A percentile compares a stretch with the other conserved stretches of the same genome.
phyloP scores from a whole-genome alignment of 441 rosid species.

The Gossypium aridum region DNA sequence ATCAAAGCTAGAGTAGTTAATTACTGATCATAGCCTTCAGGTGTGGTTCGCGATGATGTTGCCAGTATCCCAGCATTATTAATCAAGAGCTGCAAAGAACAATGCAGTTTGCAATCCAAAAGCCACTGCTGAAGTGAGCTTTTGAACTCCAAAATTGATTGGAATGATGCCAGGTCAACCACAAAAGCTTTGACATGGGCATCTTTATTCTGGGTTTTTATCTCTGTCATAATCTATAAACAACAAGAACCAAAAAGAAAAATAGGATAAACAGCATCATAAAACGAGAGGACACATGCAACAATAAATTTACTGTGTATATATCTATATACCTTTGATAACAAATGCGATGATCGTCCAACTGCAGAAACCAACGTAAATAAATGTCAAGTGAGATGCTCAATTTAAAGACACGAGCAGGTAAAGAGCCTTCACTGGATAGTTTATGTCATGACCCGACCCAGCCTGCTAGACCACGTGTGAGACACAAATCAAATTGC shows the following conservation, averaged over 20 bases:
- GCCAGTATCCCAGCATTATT: constrained; percentile 93
- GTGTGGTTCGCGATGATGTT: constrained; percentile 47
- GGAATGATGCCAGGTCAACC: constrained; percentile 73
- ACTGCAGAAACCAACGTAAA: constrained; percentile 41
- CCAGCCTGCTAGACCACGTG: no score
- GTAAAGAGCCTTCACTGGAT: neutral
- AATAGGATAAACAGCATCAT: neutral
- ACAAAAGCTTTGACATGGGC: constrained; percentile 60
- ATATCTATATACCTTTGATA: constrained; percentile 44
- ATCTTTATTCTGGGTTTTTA: constrained; percentile 35
- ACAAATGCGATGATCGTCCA: constrained; percentile 53
- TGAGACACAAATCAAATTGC: no score
- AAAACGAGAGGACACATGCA: neutral
- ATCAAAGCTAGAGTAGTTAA: constrained; percentile 13
- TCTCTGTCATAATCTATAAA: constrained; percentile 51
- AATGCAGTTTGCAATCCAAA: constrained; percentile 57
- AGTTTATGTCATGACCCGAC: neutral
- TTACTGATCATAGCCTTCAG: constrained; percentile 84
- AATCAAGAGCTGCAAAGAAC: constrained; percentile 72
- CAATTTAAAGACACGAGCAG: neutral
- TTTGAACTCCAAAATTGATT: constrained; percentile 55
- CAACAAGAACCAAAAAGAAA: neutral
- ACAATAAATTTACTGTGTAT: neutral
- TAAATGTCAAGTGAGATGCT: constrained; percentile 11
- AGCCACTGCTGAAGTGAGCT: constrained; percentile 72